Conservation (phyloP, 352 stramenopile species). For the Pythium apleroticum region DNA sequence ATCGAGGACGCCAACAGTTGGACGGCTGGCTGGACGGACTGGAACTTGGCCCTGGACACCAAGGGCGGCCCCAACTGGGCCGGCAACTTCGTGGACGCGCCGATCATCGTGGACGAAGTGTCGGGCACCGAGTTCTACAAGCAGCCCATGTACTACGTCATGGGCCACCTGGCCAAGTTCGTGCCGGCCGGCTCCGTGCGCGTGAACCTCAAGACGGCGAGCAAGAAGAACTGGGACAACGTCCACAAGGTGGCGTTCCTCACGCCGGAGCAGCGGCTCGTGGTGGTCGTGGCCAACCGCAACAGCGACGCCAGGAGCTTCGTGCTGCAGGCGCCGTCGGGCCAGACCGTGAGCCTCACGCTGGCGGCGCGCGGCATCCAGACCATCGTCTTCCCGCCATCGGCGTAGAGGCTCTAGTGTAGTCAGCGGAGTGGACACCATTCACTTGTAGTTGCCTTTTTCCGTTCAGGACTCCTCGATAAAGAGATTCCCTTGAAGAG, state of each 20-base stretch:
- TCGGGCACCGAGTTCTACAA: constrained; percentile 71
- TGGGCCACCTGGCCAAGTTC: constrained; percentile 79
- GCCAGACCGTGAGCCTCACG: constrained; percentile 13
- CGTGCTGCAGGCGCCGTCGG: constrained; percentile 17
- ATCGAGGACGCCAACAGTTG: constrained; percentile 83
- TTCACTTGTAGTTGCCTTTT: not conserved
- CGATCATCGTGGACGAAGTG: constrained; percentile 66
- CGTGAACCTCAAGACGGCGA: constrained; percentile 37
- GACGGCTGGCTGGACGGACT: constrained; percentile 82
- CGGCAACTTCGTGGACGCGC: constrained; percentile 60
- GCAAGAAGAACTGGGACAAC: constrained; percentile 24
- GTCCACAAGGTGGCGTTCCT: constrained; percentile 49
- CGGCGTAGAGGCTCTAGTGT: not conserved
- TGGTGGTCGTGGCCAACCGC: constrained; percentile 42
- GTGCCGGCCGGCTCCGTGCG: constrained; percentile 47
- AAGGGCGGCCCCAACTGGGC: constrained; percentile 72
- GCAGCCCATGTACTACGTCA: constrained; percentile 80
- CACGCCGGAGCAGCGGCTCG: constrained; percentile 39
- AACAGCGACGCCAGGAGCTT: constrained; percentile 12
- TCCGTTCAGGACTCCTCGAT: not conserved
- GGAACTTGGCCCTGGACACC: constrained; percentile 81
- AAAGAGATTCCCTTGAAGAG: not conserved
- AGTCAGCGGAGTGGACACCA: not conserved
- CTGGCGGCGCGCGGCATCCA: constrained; percentile 23
- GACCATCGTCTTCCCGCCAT: constrained; percentile 31